These are phyloP conservation scores for Saturnispora besseyi DNA, from an alignment of 805 yeast species.

Conservation along the genomic window DNA sequence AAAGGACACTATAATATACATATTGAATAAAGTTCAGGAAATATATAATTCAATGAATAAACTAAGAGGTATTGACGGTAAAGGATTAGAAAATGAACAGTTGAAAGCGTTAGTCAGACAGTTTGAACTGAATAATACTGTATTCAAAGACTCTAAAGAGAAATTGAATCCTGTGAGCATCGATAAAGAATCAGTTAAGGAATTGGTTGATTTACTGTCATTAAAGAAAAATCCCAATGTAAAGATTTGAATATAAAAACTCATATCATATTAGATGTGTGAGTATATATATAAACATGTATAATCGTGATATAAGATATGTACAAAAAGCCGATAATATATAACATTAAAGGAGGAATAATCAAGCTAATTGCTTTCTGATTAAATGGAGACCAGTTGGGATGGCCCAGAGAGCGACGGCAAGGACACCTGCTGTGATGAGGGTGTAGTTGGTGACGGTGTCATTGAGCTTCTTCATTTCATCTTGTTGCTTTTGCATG, in stretches of 20 bases:
- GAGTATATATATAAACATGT: neutral
- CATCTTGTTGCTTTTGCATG: constrained; percentile 44
- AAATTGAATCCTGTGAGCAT: too few species aligned
- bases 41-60: constrained; percentile 16
- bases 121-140: neutral
- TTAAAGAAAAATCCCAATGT: neutral
- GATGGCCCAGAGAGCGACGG: constrained; percentile 51
- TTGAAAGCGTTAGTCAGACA: constrained; percentile 1
- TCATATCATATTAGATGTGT: too few species aligned
- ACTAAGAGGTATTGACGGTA: constrained; percentile 2
- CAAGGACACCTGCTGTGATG: constrained; percentile 50
- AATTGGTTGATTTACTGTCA: neutral
- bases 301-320: neutral
- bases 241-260: too few species aligned
- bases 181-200: neutral
- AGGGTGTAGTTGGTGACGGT: constrained; percentile 52
- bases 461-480: constrained; percentile 59
- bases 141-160: neutral
- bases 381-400: constrained; percentile 50
- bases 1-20: constrained; percentile 21
- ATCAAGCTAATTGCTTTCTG: constrained; percentile 27
- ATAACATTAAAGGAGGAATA: neutral
- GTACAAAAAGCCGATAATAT: neutral
- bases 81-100: constrained; percentile 9
- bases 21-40: constrained; percentile 19